Evolutionary conservation across 441 rosid species (phyloP).

Genomic region (California macrophylla): DNA sequence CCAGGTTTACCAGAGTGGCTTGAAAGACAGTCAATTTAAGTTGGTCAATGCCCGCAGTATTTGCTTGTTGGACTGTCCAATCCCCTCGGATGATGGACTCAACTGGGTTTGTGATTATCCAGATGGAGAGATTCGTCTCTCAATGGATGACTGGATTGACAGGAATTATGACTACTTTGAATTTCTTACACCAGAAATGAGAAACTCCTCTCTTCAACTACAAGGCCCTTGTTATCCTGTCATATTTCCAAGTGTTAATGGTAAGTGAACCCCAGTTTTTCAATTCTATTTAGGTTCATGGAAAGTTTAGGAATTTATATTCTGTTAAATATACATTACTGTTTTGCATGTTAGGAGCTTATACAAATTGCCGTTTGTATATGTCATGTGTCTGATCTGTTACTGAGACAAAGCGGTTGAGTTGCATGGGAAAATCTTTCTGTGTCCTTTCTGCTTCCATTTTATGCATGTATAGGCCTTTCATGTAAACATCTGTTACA

Average conservation of each 20-base stretch:
- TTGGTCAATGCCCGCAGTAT: slow-evolving; percentile 69
- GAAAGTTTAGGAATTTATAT: background rate
- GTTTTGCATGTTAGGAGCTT: background rate
- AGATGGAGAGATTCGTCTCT: slow-evolving; percentile 79
- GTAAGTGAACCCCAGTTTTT: slow-evolving; percentile 28
- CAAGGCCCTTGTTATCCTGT: slow-evolving; percentile 97
- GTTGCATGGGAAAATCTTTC: too few species aligned
- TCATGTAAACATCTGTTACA: background rate
- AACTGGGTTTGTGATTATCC: slow-evolving; percentile 98
- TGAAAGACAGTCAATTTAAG: slow-evolving; percentile 62
- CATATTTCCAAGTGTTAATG: slow-evolving; percentile 81
- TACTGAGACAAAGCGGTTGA: background rate
- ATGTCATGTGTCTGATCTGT: background rate
- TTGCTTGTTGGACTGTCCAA: slow-evolving; percentile 85
- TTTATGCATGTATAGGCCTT: background rate
- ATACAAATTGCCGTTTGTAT: background rate
- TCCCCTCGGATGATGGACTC: slow-evolving; percentile 64
- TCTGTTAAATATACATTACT: background rate
- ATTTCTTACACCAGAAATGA: slow-evolving; percentile 86
- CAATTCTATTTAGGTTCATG: background rate
- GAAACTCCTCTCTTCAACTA: slow-evolving; percentile 84
- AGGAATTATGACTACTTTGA: slow-evolving; percentile 84
- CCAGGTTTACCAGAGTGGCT: slow-evolving; percentile 88
- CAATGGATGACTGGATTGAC: slow-evolving; percentile 75
- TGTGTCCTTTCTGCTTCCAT: background rate